These are phyloP conservation scores for Ilyonectria sp. DNA, from an alignment of 2,329 filamentous ascomycete species.

Conservation along the genomic window DNA sequence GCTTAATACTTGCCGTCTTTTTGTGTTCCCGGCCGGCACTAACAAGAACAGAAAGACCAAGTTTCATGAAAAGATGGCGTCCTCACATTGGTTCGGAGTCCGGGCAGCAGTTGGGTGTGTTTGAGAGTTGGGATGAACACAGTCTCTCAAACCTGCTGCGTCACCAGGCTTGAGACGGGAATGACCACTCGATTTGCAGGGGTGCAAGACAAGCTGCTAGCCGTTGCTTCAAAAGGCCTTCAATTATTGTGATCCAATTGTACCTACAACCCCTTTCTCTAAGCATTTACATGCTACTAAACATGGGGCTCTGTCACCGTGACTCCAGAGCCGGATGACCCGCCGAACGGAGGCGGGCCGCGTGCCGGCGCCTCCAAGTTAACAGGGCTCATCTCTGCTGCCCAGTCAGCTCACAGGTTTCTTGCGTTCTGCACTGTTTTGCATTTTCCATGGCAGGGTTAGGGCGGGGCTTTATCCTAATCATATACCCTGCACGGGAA, in stretches of 20 bases:
- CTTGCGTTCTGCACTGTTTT: background rate
- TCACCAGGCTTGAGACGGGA: background rate
- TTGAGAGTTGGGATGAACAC: background rate
- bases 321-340: background rate
- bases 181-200: background rate
- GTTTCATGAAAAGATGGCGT: background rate
- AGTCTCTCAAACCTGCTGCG: background rate
- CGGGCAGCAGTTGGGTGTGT: background rate
- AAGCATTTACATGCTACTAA: background rate
- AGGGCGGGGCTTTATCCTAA: conserved; percentile 6
- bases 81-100: background rate
- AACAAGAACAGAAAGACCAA: conserved; percentile 25
- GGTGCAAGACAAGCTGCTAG: background rate
- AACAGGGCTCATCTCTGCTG: background rate
- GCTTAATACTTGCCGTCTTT: conserved; percentile 33
- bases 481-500: background rate
- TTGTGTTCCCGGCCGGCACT: conserved; percentile 30
- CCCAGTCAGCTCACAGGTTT: background rate
- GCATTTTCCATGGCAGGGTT: background rate
- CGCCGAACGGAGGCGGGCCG: background rate
- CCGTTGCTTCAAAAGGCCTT: background rate
- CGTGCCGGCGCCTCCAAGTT: background rate
- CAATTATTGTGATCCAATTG: background rate
- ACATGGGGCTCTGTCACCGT: background rate
- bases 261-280: background rate